These are phyloP conservation scores for Cladosporium cucumerinum DNA, from an alignment of 2,329 filamentous ascomycete species.

Conservation along the genomic window DNA sequence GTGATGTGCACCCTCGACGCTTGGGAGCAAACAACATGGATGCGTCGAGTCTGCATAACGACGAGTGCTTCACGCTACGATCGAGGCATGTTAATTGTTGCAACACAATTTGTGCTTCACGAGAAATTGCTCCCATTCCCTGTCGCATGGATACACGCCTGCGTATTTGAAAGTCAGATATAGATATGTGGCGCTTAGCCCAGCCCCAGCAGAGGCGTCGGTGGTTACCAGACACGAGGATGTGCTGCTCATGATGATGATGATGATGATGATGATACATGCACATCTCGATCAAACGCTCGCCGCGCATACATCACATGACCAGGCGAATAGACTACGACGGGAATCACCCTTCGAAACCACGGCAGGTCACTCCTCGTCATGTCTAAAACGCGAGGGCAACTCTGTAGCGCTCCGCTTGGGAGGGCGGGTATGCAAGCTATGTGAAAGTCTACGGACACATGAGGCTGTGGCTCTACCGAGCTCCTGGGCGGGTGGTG, in stretches of 20 bases:
- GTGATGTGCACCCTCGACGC: not conserved
- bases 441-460: not conserved
- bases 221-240: not conserved
- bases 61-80: not conserved
- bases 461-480: conserved; percentile 10
- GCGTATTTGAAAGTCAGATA: conserved; percentile 1
- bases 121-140: not conserved
- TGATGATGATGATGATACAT: not conserved
- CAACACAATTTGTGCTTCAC: not conserved
- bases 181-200: conserved; percentile 9
- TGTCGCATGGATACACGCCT: not conserved
- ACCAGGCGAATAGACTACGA: not conserved
- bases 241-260: conserved; percentile 8
- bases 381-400: conserved; percentile 11
- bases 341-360: conserved; percentile 4
- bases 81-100: not conserved
- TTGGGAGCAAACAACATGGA: conserved; percentile 5
- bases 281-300: conserved; percentile 1
- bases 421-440: not conserved
- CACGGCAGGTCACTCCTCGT: not conserved
- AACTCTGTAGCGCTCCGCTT: conserved; percentile 12
- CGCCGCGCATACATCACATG: conserved; percentile 5
- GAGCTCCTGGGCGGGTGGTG: conserved; percentile 12
- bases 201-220: conserved; percentile 5
- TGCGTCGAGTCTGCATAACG: conserved; percentile 3